Evolutionary conservation across 2,329 filamentous ascomycete genomes (phyloP).

Genomic region (Metarhizium guizhouense): DNA sequence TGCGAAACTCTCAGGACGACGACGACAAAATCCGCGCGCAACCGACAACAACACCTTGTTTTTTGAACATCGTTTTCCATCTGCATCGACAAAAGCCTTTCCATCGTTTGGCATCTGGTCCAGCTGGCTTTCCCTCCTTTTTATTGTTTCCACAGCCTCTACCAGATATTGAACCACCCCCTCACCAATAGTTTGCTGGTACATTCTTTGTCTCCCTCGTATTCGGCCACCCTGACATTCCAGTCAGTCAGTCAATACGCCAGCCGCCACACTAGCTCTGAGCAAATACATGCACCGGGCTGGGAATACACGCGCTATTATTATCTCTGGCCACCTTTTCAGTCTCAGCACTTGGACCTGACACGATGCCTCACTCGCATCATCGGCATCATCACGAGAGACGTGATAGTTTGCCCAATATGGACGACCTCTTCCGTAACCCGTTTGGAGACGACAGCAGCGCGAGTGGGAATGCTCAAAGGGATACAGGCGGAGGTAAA

Average conservation of each 20-base stretch:
- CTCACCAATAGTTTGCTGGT: constrained; percentile 13
- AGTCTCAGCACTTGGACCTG: not conserved
- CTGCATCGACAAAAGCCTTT: not conserved
- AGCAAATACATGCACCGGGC: constrained; percentile 10
- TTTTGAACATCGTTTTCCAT: not conserved
- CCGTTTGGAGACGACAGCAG: not conserved
- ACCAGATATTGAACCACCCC: constrained; percentile 8
- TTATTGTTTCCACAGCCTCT: constrained; percentile 1
- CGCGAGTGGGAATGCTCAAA: not conserved
- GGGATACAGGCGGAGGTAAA: constrained; percentile 1
- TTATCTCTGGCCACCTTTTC: constrained; percentile 1
- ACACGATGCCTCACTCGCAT: constrained; percentile 22
- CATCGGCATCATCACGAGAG: constrained; percentile 17
- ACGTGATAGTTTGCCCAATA: constrained; percentile 1
- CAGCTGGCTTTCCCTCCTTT: constrained; percentile 11
- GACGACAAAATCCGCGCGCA: not conserved
- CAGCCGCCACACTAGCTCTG: constrained; percentile 4
- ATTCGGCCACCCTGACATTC: constrained; percentile 18
- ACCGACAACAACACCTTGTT: not conserved
- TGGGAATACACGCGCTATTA: not conserved
- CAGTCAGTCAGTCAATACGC: constrained; percentile 10
- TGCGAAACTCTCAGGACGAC: not conserved
- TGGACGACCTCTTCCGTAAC: not conserved
- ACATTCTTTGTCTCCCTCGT: constrained; percentile 18
- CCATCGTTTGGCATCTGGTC: constrained; percentile 17